Base-by-base conservation (phyloP, 805 yeast species). In the Hanseniaspora hatyaiensis region DNA sequence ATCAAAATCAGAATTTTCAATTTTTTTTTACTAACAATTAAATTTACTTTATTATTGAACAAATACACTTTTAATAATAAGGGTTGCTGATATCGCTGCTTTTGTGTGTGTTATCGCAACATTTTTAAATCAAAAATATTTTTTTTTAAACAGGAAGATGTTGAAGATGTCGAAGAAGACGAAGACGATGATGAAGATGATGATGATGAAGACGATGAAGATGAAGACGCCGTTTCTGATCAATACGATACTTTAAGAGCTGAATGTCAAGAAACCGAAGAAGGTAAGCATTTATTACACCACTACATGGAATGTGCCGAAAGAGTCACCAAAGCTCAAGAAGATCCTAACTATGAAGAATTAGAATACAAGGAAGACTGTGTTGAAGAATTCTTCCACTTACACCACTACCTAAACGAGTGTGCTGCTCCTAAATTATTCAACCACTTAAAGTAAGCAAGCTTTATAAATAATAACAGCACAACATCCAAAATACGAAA, bases 331-430 rank as follows among this genome's bases (percentile, higher is more conserved):
- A 77, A 80, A 65, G 94, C 79, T 58, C 75, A 72, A 72, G 85
- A 87, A 70, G 88, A 84, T 62, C 82, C 75, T 56, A 94, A 72
- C 57, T 88, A 89, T 65, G 95, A 68, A 24, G 80, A 82, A 51
- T 75, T 74, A 59, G 78, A 72, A 9, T 73, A 85, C 74, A 89
- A 89, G 70, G 98, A 89, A 73, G 96, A 89, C 70, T 89, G 98
- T 74, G 82, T 89, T 53, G 97, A 89, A 70, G 98, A 89, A 70
- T 89, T 83, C 67, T 89, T 89, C 86, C 97, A 92, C 70, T 74
- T 88, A 65, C 86, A 86, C 67, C 96, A 89, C 68, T 85, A 94
- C 72, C 58, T 88, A 59, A 86, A 85, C 68, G 92, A 84, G 65
- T 78, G 94, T 72, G 86, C 81, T 64, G 86, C 94, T 53, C 95